Percentiles rank a stretch among this genome's conserved stretches.
Conservation (phyloP, 2,329 filamentous ascomycete genomes). For the Pestalotiopsis sp. region DNA sequence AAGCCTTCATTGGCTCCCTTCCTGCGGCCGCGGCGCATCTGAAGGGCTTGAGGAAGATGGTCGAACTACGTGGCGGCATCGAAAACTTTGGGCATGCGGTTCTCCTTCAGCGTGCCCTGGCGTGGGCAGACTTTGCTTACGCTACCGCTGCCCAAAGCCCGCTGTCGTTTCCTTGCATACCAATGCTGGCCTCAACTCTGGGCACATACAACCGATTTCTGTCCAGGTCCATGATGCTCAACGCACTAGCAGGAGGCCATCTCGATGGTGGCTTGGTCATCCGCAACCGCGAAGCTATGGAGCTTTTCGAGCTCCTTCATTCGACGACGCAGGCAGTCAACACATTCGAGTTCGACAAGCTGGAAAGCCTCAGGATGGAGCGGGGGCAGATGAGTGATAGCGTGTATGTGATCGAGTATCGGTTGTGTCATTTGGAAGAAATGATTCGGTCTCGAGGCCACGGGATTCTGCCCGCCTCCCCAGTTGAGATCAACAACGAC, state of each 20-base stretch:
- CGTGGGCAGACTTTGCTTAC: slow-evolving; percentile 37
- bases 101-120: slow-evolving; percentile 34
- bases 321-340: slow-evolving; percentile 32
- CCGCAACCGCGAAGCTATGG: slow-evolving; percentile 28
- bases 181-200: slow-evolving; percentile 29
- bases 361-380: slow-evolving; percentile 29
- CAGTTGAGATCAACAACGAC: not conserved
- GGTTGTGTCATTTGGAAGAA: slow-evolving; percentile 32
- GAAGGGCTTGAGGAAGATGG: slow-evolving; percentile 33
- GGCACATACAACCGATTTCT: slow-evolving; percentile 30
- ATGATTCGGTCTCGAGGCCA: slow-evolving; percentile 20
- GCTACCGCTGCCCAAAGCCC: slow-evolving; percentile 31
- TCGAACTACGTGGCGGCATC: slow-evolving; percentile 33
- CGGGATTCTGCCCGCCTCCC: slow-evolving; percentile 15
- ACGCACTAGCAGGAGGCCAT: slow-evolving; percentile 15
- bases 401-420: slow-evolving; percentile 34
- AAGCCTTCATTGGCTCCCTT: slow-evolving; percentile 34
- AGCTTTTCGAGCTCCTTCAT: slow-evolving; percentile 32
- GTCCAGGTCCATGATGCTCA: slow-evolving; percentile 26
- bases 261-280: slow-evolving; percentile 24
- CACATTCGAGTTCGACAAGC: slow-evolving; percentile 33
- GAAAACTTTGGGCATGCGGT: slow-evolving; percentile 32
- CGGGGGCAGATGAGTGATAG: slow-evolving; percentile 34
- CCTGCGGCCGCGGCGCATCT: slow-evolving; percentile 33
- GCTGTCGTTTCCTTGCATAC: slow-evolving; percentile 33